Conservation (phyloP, 140 eudicot genomes). For the Anethum foeniculum region DNA sequence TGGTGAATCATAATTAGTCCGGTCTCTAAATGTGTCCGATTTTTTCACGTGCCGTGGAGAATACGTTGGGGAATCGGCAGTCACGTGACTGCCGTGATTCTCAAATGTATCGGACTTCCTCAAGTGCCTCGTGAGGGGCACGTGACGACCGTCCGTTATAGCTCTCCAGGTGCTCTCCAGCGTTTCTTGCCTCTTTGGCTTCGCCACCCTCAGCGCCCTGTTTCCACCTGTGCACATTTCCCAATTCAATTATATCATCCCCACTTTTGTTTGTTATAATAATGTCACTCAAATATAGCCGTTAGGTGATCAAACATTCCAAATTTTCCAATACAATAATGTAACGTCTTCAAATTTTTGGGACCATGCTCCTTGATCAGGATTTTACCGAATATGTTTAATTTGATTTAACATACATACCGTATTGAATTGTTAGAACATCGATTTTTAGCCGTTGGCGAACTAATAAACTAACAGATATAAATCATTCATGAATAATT, state of each 20-base stretch:
- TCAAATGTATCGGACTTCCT: slow-evolving; percentile 53
- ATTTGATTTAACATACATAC: too few species aligned
- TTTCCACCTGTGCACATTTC: slow-evolving; percentile 31
- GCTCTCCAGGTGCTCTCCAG: slow-evolving; percentile 82
- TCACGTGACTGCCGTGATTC: slow-evolving; percentile 26
- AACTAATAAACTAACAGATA: neutral
- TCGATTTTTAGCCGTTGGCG: too few species aligned
- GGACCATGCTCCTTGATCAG: too few species aligned
- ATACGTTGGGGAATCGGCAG: neutral
- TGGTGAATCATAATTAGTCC: slow-evolving; percentile 31
- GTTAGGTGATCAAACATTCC: neutral
- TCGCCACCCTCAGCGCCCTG: slow-evolving; percentile 45
- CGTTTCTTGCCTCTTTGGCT: slow-evolving; percentile 68
- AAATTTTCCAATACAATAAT: neutral
- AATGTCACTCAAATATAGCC: neutral
- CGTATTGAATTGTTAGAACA: too few species aligned
- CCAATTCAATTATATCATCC: neutral
- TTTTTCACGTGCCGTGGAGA: slow-evolving; percentile 31
- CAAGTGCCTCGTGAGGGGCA: slow-evolving; percentile 65
- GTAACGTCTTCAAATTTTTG: neutral
- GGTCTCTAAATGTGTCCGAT: slow-evolving; percentile 57
- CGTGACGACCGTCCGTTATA: slow-evolving; percentile 76
- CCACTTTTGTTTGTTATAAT: neutral
- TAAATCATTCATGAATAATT: neutral
- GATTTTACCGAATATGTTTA: too few species aligned